Conservation (phyloP, 148 eudicot genomes). For the Selenicereus undatus region DNA sequence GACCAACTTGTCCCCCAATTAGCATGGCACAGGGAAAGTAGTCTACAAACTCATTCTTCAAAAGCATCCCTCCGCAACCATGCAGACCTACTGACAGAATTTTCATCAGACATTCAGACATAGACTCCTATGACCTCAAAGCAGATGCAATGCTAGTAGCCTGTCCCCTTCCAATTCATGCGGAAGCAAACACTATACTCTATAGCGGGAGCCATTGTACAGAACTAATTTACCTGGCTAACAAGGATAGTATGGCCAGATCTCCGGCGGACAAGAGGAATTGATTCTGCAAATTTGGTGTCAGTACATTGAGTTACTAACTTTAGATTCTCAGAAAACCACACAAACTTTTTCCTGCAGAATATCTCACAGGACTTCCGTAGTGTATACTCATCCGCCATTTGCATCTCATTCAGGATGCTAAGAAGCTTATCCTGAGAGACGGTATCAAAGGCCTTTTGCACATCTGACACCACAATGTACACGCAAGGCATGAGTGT, state of each 20-base stretch:
- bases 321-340: slow-evolving; percentile 38
- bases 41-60: neutral
- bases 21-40: neutral
- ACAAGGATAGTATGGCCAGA: slow-evolving; percentile 42
- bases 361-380: slow-evolving; percentile 47
- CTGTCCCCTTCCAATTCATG: neutral
- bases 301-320: slow-evolving; percentile 27
- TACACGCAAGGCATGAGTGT: slow-evolving; percentile 42
- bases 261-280: slow-evolving; percentile 27
- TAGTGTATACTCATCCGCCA: slow-evolving; percentile 43
- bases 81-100: neutral
- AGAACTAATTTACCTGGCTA: slow-evolving; percentile 42
- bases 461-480: slow-evolving; percentile 79
- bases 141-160: neutral
- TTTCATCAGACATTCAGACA: too few relatives aligned
- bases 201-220: neutral
- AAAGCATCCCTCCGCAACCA: neutral
- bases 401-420: slow-evolving; percentile 53
- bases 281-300: slow-evolving; percentile 17
- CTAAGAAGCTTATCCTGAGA: slow-evolving; percentile 70
- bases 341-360: slow-evolving; percentile 42
- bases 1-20: neutral
- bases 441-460: slow-evolving; percentile 86
- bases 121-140: neutral
- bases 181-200: neutral